Base-by-base conservation (phyloP, 1,284 basidiomycete genomes). In the Cerrena zonata region DNA sequence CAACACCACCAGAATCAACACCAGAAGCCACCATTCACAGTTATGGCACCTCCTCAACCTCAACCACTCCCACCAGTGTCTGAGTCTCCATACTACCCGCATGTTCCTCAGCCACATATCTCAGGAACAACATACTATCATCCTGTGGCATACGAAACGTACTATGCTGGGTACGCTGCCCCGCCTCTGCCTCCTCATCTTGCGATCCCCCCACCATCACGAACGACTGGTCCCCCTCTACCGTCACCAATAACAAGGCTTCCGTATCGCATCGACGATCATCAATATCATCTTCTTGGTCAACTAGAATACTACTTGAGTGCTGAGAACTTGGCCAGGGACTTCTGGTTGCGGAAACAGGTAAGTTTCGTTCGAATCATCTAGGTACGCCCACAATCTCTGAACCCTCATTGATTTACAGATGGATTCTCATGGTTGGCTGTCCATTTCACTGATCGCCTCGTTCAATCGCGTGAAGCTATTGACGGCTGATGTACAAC, bases 361-460 rank as follows among this genome's bases (percentile, higher is more conserved):
- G 91, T 89, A 58, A 59, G 78, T 71, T 2, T 48, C 44, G 22
- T 1, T 15, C 49, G 5, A 53, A 42, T 38, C 22, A 50, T 27
- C 36, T 40, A 24, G 36, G 25, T 44, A 7, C 12, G 19, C 39
- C 50, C 50, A 53, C 38, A 10, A 22, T 1, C 23, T 45, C 25
- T 47, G 23, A 21, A 24, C 38, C 39, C 50, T 5, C 23, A 45
- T 30, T 52, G 48, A 53, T 25, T 59, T 23, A 24, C 22, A 95
- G 91, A 94, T 96, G 93, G 91, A 95, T 64, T 76, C 80, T 2
- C 75, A 80, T 54, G 93, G 93, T 15, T 96, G 91, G 91, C 86
- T 96, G 49, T 79, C 86, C 19, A 86, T 94, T 40, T 59, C 78
- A 10, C 73, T 91, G 50, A 77, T 96, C 50, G 87, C 89, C 3